Evolutionary conservation across 148 eudicot genomes (phyloP), one percentile per base, ranked within the genome.

Genomic region (Chenopodium berlandieri): DNA sequence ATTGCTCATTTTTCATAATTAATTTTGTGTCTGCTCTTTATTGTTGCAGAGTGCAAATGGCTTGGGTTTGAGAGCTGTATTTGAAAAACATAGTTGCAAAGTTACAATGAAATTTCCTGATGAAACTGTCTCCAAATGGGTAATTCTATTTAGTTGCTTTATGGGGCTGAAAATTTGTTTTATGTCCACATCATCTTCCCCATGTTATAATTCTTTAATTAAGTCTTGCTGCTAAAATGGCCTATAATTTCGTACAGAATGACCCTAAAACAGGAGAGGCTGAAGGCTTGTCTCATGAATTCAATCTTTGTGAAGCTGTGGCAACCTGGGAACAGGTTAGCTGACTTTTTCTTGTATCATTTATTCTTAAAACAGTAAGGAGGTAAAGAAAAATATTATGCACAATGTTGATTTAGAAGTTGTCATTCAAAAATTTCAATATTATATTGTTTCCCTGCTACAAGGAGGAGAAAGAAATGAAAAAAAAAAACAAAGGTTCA

Each of bases 251-350:
- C 78, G 19, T 88, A 86, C 94, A 96, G 99, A 90, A 83, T 89
- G 99, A 96, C 87, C 97, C 99, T 71, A 90, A 90, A 85, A 87
- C 99, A 60, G 94, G 94, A 79, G 89, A 91, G 86, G 83, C 86
- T 75, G 99, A 96, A 88, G 94, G 97, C 78, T 84, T 94, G 77
- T 86, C 94, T 58, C 94, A 85, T 88, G 90, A 84, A 47, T 89
- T 90, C 48, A 91, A 96, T 83, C 89, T 96, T 62, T 96, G 99
- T 84, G 99, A 96, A 91, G 98, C 99, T 78, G 92, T 96, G 82
- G 97, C 99, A 66, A 96, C 94, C 50, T 96, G 99, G 99, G 98
- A 96, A 82, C 95, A 92, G 95, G 99, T 95, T 80, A 85, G 87
- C 52, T 23, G 40, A 81, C 73, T 77, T 56, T 34, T 79, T 69